These are phyloP conservation scores for Trametes hirsuta DNA, from an alignment of 1,284 basidiomycete genomes.

Conservation along the genomic window DNA sequence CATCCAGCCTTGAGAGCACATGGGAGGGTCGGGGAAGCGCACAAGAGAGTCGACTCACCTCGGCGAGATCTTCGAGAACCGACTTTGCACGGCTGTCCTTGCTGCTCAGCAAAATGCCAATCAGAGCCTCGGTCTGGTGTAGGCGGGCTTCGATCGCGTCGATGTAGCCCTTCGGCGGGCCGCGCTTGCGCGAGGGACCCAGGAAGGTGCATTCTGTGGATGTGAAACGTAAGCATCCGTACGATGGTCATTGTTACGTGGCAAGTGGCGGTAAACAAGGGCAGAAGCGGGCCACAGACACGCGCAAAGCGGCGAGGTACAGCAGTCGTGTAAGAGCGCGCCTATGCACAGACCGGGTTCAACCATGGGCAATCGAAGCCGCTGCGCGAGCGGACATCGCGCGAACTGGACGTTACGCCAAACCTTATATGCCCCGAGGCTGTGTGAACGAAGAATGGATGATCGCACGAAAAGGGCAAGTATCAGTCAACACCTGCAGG, in stretches of 20 bases:
- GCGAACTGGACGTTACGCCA: too few species aligned
- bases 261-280: neutral
- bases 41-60: slow-evolving; percentile 36
- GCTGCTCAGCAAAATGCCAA: slow-evolving; percentile 75
- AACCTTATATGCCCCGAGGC: too few species aligned
- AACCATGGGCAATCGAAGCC: too few species aligned
- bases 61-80: slow-evolving; percentile 59
- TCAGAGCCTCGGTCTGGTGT: slow-evolving; percentile 84
- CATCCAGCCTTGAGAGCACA: neutral
- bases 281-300: neutral
- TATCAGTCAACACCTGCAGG: too few species aligned
- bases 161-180: slow-evolving; percentile 88
- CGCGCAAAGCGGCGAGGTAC: too few species aligned
- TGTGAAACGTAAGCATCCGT: neutral
- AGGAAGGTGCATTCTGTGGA: slow-evolving; percentile 75
- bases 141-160: slow-evolving; percentile 87
- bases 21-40: too few species aligned
- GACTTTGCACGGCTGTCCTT: slow-evolving; percentile 65
- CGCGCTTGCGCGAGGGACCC: slow-evolving; percentile 80
- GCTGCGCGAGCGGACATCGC: too few species aligned
- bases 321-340: too few species aligned
- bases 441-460: too few species aligned
- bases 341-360: too few species aligned
- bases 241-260: neutral
- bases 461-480: too few species aligned